These are phyloP conservation scores for Apocynum venetum DNA, from an alignment of 257 asterid genomes.

Conservation along the genomic window DNA sequence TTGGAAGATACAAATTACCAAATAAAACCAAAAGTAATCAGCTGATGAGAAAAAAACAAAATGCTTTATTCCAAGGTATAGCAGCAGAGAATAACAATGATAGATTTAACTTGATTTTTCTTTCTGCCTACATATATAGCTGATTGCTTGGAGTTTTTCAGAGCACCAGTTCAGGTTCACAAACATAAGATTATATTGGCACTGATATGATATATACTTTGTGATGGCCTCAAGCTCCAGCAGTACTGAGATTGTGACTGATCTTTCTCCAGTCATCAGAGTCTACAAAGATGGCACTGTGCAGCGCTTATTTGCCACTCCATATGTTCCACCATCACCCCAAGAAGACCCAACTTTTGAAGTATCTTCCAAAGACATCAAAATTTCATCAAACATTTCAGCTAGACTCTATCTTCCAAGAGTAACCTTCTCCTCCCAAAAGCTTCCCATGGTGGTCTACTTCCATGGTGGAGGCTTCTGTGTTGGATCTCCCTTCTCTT, in stretches of 20 bases:
- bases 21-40: too few species aligned
- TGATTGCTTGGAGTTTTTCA: too few species aligned
- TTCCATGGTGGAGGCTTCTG: slow-evolving; percentile 31
- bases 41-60: too few species aligned
- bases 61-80: too few species aligned
- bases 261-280: slow-evolving; percentile 18
- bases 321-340: slow-evolving; percentile 14
- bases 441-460: slow-evolving; percentile 28
- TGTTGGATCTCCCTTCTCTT: slow-evolving; percentile 26
- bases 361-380: slow-evolving; percentile 29
- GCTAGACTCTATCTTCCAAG: slow-evolving; percentile 36
- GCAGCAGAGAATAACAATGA: too few species aligned
- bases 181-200: too few species aligned
- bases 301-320: slow-evolving; percentile 20
- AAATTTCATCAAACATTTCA: slow-evolving; percentile 19
- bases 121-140: too few species aligned
- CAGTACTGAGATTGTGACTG: slow-evolving; percentile 10
- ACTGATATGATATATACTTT: too few species aligned
- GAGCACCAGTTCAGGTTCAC: too few species aligned
- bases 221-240: too few species aligned
- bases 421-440: not conserved
- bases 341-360: slow-evolving; percentile 14
- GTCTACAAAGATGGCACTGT: slow-evolving; percentile 33
- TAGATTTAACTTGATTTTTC: too few species aligned
- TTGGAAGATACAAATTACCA: too few species aligned